Evolutionary conservation across 2,329 filamentous ascomycete species (phyloP), one percentile per base, ranked within the genome.

Genomic region (Epichloe typhina): DNA sequence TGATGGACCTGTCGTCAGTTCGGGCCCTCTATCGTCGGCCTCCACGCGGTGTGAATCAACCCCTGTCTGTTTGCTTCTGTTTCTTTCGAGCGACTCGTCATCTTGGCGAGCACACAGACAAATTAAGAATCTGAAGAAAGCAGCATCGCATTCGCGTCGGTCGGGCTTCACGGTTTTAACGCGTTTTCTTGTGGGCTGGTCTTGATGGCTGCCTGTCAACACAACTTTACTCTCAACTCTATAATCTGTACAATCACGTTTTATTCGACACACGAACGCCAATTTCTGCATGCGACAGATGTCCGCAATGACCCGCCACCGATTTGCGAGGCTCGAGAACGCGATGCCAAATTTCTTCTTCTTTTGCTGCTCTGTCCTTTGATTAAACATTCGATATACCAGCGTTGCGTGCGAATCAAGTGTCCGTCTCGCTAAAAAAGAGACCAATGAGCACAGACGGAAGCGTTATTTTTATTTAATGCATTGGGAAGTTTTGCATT

Each of bases 61-160:
- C 58, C 59, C 56, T 57, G 54, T 60, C 31, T 41, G 23, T 50
- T 47, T 39, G 44, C 38, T 50, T 47, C 6, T 5, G 13, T 21
- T 58, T 65, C 11, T 23, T 43, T 15, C 13, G n/a, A 21, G 56
- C 62, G 69, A 64, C 65, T 67, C 66, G 67, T 70, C 66, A 71
- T 75, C 70, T 73, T 75, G 72, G 72, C 70, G 66, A 69, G 66
- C 70, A 72, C 67, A 67, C 61, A 50, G 62, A 61, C 41, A 61
- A 61, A 62, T 61, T 51, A 46, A 51, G 58, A 57, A 56, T 35
- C 62, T 70, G 67, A 68, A 74, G 73, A 39, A 8, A 26, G 19
- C 19, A 26, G 37, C 67, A 64, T 72, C 61, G 62, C 40, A 39
- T 59, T 65, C 57, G 62, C 17, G 8, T 17, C 6, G 38, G 9